A percentile compares a stretch with the other conserved stretches of the same genome.
phyloP scores from a whole-genome alignment of 2,329 filamentous ascomycete genomes.

The Fusarium proliferatum region DNA sequence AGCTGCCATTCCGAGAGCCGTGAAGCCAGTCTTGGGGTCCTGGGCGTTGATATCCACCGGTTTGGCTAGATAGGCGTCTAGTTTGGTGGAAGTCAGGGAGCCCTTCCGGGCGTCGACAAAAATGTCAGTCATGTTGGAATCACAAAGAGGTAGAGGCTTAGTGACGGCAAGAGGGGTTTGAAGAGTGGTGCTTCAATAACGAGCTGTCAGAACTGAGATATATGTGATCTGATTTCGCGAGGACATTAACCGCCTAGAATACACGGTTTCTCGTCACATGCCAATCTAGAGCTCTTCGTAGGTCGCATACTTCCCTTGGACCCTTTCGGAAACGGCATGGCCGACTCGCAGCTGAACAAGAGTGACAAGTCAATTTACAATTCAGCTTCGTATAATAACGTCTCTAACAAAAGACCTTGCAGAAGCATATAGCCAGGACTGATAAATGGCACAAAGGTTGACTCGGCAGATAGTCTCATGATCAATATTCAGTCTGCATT shows the following conservation, averaged over 20 bases:
- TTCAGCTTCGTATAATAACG: neutral
- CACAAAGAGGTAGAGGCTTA: neutral
- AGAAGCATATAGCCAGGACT: neutral
- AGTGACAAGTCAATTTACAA: neutral
- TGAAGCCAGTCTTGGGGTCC: neutral
- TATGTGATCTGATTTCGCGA: neutral
- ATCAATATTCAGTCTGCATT: neutral
- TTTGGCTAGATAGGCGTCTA: neutral
- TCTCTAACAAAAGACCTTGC: too few species aligned
- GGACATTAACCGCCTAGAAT: neutral
- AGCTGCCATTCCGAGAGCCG: neutral
- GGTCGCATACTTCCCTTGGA: fast-evolving
- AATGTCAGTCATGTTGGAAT: neutral
- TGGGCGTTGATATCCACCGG: neutral
- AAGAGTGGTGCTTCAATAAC: neutral
- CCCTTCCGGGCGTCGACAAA: neutral
- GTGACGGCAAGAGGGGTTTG: neutral
- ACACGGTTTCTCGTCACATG: neutral
- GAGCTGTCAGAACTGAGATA: neutral
- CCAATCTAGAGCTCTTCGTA: fast-evolving
- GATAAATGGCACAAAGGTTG: too few species aligned
- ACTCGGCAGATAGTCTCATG: neutral
- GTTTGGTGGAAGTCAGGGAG: neutral
- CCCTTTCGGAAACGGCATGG: neutral
- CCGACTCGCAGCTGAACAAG: neutral